These are phyloP conservation scores for Sinapis alba DNA, from an alignment of 441 rosid species.

Conservation along the genomic window DNA sequence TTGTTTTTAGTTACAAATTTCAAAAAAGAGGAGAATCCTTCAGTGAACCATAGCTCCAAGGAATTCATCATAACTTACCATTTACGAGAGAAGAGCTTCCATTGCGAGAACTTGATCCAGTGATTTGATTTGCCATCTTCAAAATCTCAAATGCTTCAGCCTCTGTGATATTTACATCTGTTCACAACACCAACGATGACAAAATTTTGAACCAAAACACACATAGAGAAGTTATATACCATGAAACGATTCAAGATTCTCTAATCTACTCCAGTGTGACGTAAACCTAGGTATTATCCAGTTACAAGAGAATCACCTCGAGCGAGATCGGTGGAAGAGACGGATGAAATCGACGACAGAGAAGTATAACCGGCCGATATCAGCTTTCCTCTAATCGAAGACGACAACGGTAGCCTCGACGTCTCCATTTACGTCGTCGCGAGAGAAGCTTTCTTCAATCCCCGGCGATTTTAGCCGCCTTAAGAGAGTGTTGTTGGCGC, in stretches of 20 bases:
- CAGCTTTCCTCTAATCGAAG: conserved; percentile 69
- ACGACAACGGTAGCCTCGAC: conserved; percentile 65
- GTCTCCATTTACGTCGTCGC: conserved; percentile 50
- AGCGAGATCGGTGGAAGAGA: conserved; percentile 59
- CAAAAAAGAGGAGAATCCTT: conserved; percentile 2
- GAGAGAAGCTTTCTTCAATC: conserved; percentile 13
- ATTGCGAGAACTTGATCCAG: conserved; percentile 27
- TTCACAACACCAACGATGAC: too few relatives aligned
- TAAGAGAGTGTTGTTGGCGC: conserved; percentile 13
- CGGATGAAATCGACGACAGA: conserved; percentile 59
- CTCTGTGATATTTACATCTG: conserved; percentile 60
- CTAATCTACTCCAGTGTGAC: neutral
- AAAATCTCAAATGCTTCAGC: conserved; percentile 63
- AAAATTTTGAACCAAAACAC: too few relatives aligned
- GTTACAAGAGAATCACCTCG: conserved; percentile 45
- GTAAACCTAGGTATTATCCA: neutral
- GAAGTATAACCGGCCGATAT: conserved; percentile 70
- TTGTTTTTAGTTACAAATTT: conserved; percentile 19
- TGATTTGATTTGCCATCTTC: conserved; percentile 45
- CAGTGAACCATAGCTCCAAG: neutral
- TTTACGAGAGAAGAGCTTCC: conserved; percentile 44
- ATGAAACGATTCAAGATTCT: neutral
- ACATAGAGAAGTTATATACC: neutral
- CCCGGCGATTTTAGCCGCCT: conserved; percentile 27
- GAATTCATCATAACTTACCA: conserved; percentile 43